These are phyloP conservation scores for Amanita molliuscula DNA, from an alignment of 768 basidiomycete genomes.

Conservation along the genomic window DNA sequence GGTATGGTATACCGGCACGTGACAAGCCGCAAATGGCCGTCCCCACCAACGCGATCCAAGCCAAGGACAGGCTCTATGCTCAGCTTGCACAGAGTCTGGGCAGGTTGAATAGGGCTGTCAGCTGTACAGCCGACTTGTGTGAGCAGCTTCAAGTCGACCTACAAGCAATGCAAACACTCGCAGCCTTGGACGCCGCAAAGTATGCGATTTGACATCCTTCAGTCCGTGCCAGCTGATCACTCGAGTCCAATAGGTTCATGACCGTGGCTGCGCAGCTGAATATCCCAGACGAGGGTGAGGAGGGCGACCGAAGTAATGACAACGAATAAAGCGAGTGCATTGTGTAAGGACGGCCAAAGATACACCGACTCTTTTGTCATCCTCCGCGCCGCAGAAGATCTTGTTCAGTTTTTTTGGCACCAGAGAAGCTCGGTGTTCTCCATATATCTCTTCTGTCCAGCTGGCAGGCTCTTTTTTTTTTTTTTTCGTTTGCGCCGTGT, in stretches of 20 bases:
- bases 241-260: conserved; percentile 32
- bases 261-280: conserved; percentile 30
- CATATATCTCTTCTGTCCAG: too few relatives aligned
- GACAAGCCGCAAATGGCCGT: conserved; percentile 11
- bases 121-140: conserved; percentile 67
- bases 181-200: conserved; percentile 77
- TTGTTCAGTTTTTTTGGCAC: background rate
- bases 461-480: too few relatives aligned
- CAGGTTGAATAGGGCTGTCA: conserved; percentile 56
- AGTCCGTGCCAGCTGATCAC: too few relatives aligned
- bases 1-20: too few relatives aligned
- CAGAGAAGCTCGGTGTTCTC: too few relatives aligned
- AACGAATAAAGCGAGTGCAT: background rate
- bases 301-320: background rate
- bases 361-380: background rate
- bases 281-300: conserved; percentile 18
- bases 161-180: conserved; percentile 69
- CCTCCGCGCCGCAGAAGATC: background rate
- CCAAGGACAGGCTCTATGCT: conserved; percentile 73
- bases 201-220: conserved; percentile 16
- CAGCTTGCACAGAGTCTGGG: conserved; percentile 64
- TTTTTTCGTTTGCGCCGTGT: too few relatives aligned
- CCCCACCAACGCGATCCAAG: conserved; percentile 59
- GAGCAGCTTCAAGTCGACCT: conserved; percentile 69
- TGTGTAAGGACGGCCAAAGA: background rate